These are phyloP conservation scores for Endotrypanum monterogeii DNA, from an alignment of 208 protist genomes.

Conservation along the genomic window DNA sequence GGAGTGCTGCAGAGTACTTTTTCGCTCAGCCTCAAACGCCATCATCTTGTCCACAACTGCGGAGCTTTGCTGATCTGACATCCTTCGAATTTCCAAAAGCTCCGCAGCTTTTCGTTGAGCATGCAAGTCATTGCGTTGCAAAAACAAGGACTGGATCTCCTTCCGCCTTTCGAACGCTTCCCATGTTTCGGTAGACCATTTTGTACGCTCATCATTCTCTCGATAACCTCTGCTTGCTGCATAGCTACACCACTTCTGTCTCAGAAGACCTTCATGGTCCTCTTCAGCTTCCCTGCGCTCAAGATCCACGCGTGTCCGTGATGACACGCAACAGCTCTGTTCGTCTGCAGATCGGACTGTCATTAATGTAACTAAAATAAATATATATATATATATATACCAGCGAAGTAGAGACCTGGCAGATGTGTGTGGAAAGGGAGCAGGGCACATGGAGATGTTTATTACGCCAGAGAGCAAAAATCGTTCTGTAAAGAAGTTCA, in stretches of 20 bases:
- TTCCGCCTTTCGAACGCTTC: constrained; percentile 58
- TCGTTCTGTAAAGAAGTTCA: neutral
- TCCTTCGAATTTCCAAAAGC: constrained; percentile 1
- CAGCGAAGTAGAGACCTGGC: neutral
- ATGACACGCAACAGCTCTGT: neutral
- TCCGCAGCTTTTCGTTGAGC: constrained; percentile 26
- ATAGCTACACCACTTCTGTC: constrained; percentile 62
- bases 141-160: constrained; percentile 26
- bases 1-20: constrained; percentile 16
- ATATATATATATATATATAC: too few relatives aligned
- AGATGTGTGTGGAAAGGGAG: neutral
- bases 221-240: constrained; percentile 35
- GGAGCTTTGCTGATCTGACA: constrained; percentile 19
- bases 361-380: neutral
- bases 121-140: constrained; percentile 27
- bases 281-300: constrained; percentile 46
- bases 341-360: neutral
- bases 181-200: constrained; percentile 84
- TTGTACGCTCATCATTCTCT: constrained; percentile 52
- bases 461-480: neutral
- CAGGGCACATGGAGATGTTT: neutral
- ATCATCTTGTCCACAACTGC: constrained; percentile 42
- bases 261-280: constrained; percentile 64
- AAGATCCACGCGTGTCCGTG: constrained; percentile 35
- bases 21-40: constrained; percentile 31